Conservation (phyloP, 257 asterid species). For the Rubia yunnanensis region DNA sequence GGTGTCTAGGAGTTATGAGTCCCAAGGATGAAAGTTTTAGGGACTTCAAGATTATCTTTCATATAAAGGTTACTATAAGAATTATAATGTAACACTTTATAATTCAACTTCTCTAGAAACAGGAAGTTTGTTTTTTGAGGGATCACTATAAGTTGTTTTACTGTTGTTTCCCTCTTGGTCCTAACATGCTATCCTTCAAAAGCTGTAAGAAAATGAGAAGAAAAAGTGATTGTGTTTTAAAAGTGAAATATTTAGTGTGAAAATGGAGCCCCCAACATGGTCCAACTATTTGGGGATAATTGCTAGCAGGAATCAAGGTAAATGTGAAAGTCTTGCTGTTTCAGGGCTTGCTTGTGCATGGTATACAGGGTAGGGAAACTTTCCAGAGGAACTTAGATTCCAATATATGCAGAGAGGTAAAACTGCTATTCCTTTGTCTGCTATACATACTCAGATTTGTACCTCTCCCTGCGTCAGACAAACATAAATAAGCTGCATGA, state of each 20-base stretch:
- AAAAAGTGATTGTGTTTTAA: background rate
- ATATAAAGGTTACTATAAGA: too few species aligned
- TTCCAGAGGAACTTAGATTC: constrained; percentile 71
- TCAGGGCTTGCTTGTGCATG: constrained; percentile 96
- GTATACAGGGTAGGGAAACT: constrained; percentile 89
- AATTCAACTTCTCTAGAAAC: too few species aligned
- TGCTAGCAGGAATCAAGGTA: background rate
- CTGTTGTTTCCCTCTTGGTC: constrained; percentile 1
- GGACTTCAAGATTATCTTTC: too few species aligned
- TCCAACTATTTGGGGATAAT: background rate
- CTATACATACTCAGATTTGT: background rate
- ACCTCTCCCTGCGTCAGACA: background rate
- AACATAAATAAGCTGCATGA: background rate
- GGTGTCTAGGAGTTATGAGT: too few species aligned
- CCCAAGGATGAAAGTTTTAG: too few species aligned
- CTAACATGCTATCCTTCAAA: background rate
- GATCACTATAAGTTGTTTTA: background rate
- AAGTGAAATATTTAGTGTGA: background rate
- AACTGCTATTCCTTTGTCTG: background rate
- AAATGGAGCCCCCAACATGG: background rate
- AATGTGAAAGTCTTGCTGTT: constrained; percentile 13
- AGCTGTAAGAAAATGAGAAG: too few species aligned
- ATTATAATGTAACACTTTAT: too few species aligned
- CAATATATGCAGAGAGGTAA: constrained; percentile 71
- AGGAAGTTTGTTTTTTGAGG: background rate